phyloP scores from a whole-genome alignment of 352 stramenopile genomes.

The Globisporangium splendens region DNA sequence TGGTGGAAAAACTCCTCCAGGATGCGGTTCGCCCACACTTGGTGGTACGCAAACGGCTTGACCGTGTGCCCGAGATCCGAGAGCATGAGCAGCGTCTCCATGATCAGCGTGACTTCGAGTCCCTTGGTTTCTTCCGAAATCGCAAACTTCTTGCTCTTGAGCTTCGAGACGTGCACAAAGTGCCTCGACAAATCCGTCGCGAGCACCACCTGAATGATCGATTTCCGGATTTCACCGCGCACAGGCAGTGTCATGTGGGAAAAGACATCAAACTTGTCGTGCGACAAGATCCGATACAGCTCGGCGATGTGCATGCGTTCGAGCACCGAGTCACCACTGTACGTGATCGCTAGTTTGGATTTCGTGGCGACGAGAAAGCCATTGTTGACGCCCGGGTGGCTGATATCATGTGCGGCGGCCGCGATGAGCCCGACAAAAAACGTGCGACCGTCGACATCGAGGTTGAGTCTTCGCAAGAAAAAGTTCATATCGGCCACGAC shows the following conservation, averaged over 20 bases:
- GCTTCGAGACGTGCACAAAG: conserved; percentile 63
- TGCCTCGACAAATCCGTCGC: conserved; percentile 74
- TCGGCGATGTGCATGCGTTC: conserved; percentile 73
- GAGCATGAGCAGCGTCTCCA: conserved; percentile 76
- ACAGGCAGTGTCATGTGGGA: conserved; percentile 30
- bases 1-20: conserved; percentile 70
- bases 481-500: conserved; percentile 69
- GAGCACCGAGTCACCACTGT: conserved; percentile 90
- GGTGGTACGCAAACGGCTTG: conserved; percentile 62
- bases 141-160: conserved; percentile 69
- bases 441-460: conserved; percentile 49
- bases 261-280: conserved; percentile 67
- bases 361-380: conserved; percentile 87
- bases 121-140: conserved; percentile 41
- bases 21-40: conserved; percentile 58
- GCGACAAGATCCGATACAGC: conserved; percentile 57
- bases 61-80: conserved; percentile 59
- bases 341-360: conserved; percentile 87
- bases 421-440: conserved; percentile 76
- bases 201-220: conserved; percentile 77
- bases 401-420: conserved; percentile 89
- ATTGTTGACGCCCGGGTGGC: conserved; percentile 90
- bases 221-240: conserved; percentile 46
- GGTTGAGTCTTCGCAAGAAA: conserved; percentile 52
- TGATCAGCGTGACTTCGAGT: conserved; percentile 56